A percentile compares a stretch with the other conserved stretches of the same genome.
Evolutionary conservation across 306 rosid genomes (phyloP).

Genomic region (Cicer yamashitae): DNA sequence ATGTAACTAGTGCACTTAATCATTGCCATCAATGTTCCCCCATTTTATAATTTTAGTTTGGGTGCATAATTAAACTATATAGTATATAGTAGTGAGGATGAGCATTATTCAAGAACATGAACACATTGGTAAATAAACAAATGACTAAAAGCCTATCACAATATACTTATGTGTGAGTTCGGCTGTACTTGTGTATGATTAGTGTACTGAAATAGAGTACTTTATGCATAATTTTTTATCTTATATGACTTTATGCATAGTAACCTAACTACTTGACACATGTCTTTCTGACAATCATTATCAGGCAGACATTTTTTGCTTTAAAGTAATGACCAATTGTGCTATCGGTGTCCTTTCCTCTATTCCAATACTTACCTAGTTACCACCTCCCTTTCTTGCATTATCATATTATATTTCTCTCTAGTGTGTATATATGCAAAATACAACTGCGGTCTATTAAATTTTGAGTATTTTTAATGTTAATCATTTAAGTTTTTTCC

Average conservation of each 20-base stretch:
- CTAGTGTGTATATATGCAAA: no score
- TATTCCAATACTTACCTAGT: conserved; percentile 30
- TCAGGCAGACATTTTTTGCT: not conserved
- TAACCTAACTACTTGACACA: conserved; percentile 37
- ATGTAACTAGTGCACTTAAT: conserved; percentile 18
- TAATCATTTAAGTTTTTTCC: no score
- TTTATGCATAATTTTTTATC: not conserved
- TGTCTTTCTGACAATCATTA: conserved; percentile 37
- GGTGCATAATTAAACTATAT: conserved; percentile 24
- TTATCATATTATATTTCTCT: no score
- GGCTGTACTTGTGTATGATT: conserved; percentile 42
- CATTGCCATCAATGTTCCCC: conserved; percentile 26
- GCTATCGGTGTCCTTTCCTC: conserved; percentile 15
- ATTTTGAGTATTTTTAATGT: no score
- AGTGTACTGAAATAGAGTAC: conserved; percentile 23
- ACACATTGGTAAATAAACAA: conserved; percentile 54
- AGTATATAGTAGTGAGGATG: conserved; percentile 37
- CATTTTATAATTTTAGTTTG: conserved; percentile 4
- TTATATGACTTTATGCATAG: not conserved
- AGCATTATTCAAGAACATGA: conserved; percentile 40
- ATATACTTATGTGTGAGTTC: conserved; percentile 56
- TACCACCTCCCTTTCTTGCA: not conserved
- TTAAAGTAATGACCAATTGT: conserved; percentile 34
- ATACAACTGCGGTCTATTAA: no score
- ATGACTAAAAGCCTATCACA: conserved; percentile 51